phyloP scores from a whole-genome alignment of 306 rosid species.

The Quillaja saponaria region DNA sequence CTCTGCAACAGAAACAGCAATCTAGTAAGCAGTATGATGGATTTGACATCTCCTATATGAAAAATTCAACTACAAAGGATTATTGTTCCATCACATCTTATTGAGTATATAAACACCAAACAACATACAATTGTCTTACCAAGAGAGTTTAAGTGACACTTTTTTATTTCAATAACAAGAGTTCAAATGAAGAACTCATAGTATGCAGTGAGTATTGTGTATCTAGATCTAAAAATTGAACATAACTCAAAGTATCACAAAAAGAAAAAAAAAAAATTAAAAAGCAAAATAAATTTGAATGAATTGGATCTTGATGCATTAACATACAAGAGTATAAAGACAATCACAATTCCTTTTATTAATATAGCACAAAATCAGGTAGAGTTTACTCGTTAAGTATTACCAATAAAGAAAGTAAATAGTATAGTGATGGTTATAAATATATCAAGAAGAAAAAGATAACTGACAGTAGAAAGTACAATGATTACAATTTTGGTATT shows the following conservation, averaged over 20 bases:
- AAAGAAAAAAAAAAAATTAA: background rate
- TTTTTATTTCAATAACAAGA: too few species aligned
- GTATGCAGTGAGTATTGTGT: too few species aligned
- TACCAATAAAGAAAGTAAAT: too few species aligned
- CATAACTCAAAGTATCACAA: background rate
- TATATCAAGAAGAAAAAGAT: too few species aligned
- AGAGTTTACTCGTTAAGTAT: too few species aligned
- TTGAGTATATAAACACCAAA: constrained; percentile 16
- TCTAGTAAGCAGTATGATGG: constrained; percentile 12
- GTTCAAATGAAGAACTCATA: too few species aligned
- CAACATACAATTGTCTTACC: background rate
- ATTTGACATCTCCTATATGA: constrained; percentile 16
- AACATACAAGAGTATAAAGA: background rate
- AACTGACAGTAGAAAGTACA: too few species aligned
- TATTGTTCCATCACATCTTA: background rate
- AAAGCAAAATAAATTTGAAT: too few species aligned
- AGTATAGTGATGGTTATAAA: too few species aligned
- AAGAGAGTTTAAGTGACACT: constrained; percentile 9
- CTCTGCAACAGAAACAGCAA: constrained; percentile 54
- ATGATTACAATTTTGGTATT: too few species aligned
- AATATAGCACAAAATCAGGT: too few species aligned
- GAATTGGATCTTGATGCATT: background rate
- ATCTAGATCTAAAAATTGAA: background rate
- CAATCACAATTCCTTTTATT: too few species aligned
- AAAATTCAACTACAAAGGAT: constrained; percentile 21